Conservation (phyloP, 352 stramenopile species). For the Phytophthora pini region DNA sequence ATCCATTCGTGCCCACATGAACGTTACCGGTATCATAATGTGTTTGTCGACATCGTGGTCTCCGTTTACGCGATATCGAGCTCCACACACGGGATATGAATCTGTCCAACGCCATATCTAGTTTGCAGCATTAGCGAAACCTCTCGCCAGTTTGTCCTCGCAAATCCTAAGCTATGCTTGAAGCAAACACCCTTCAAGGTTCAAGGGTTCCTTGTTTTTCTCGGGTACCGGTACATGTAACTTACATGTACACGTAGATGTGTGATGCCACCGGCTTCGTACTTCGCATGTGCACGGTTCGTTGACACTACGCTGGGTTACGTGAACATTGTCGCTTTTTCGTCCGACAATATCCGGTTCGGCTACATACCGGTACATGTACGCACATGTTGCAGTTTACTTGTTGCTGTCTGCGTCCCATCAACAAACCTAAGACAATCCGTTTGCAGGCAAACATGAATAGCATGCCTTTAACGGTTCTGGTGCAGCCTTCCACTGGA, state of each 20-base stretch:
- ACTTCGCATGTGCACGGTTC: not conserved
- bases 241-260: too few species aligned
- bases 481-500: too few species aligned
- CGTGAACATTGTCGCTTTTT: slow-evolving; percentile 1
- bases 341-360: slow-evolving; percentile 3
- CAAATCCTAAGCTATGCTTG: not conserved
- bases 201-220: too few species aligned
- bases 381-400: not conserved
- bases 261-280: not conserved
- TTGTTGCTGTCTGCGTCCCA: slow-evolving; percentile 3
- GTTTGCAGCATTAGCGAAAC: slow-evolving; percentile 1
- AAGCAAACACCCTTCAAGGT: not conserved
- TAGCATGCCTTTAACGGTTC: not conserved
- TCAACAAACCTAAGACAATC: slow-evolving; percentile 7
- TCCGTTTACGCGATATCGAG: too few species aligned
- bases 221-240: too few species aligned
- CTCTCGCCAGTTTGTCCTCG: slow-evolving; percentile 1
- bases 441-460: slow-evolving; percentile 16
- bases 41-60: too few species aligned
- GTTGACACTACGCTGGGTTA: too few species aligned
- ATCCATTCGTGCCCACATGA: too few species aligned
- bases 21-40: too few species aligned
- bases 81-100: too few species aligned
- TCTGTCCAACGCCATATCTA: not conserved
- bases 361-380: too few species aligned